Evolutionary conservation across 2,329 filamentous ascomycete genomes (phyloP).

Genomic region (Grosmannia clavigera): DNA sequence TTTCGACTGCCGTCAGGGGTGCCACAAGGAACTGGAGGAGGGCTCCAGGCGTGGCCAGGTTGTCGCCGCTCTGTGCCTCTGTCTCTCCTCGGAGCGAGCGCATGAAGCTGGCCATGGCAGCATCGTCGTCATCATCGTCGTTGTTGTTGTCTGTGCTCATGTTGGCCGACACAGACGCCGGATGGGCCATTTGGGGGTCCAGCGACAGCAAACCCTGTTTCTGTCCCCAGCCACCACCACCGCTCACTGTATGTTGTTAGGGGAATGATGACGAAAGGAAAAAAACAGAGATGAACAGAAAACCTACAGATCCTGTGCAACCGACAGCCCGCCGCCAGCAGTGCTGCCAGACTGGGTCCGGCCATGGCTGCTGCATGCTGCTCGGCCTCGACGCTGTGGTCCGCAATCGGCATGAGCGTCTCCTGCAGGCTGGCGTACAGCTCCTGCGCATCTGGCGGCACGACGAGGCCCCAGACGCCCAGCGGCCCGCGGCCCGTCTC

Average conservation of each 20-base stretch:
- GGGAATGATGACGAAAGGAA: neutral
- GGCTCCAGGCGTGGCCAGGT: slow-evolving; percentile 50
- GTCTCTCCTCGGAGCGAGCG: slow-evolving; percentile 28
- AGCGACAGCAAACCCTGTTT: slow-evolving; percentile 70
- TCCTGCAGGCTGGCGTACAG: slow-evolving; percentile 14
- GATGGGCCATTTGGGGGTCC: slow-evolving; percentile 52
- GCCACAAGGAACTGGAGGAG: slow-evolving; percentile 52
- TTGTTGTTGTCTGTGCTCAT: neutral
- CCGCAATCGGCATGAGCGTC: neutral
- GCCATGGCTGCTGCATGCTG: slow-evolving; percentile 13
- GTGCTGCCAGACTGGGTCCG: slow-evolving; percentile 19
- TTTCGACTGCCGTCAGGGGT: neutral
- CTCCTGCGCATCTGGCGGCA: slow-evolving; percentile 25
- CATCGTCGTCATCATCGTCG: slow-evolving; percentile 32
- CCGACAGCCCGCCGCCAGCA: slow-evolving; percentile 30
- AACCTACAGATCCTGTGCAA: slow-evolving; percentile 34
- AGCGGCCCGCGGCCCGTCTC: slow-evolving; percentile 27
- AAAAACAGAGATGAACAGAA: neutral
- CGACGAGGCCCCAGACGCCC: slow-evolving; percentile 62
- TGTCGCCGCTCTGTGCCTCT: slow-evolving; percentile 29
- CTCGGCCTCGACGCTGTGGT: slow-evolving; percentile 15
- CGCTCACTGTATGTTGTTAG: slow-evolving; percentile 41
- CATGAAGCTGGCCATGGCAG: slow-evolving; percentile 42
- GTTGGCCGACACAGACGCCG: slow-evolving; percentile 15
- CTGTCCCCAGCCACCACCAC: slow-evolving; percentile 72